Percentiles rank a stretch among this genome's conserved stretches.
Evolutionary conservation across 495 filamentous ascomycete species (phyloP).

Genomic region (Cairneyella variabilis): DNA sequence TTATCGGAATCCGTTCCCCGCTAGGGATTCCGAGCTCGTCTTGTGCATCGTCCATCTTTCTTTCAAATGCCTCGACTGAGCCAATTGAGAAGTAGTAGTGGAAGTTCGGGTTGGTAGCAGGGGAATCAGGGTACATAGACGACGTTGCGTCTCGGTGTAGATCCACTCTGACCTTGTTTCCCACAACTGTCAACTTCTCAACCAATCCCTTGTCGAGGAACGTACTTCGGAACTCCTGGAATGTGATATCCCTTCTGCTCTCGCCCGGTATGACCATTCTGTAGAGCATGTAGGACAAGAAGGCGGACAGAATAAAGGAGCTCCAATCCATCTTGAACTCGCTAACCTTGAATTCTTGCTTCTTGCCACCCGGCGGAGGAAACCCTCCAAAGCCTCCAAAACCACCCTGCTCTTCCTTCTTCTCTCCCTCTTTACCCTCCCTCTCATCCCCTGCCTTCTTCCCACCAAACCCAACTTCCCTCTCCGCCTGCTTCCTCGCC

Average conservation of each 20-base stretch:
- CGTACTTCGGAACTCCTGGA: conserved; percentile 89
- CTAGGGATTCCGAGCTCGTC: conserved; percentile 78
- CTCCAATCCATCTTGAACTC: conserved; percentile 30
- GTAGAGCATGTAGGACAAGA: conserved; percentile 61
- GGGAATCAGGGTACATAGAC: conserved; percentile 77
- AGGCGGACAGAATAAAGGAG: conserved; percentile 38
- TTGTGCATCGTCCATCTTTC: conserved; percentile 81
- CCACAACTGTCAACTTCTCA: conserved; percentile 79
- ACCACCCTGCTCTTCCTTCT: conserved; percentile 20
- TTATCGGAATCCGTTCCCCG: conserved; percentile 83
- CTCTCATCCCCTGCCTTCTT: conserved; percentile 5
- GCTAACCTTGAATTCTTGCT: conserved; percentile 28
- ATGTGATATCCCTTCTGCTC: conserved; percentile 78
- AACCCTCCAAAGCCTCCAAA: no score
- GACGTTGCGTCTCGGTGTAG: conserved; percentile 77
- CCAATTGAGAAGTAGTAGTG: conserved; percentile 95
- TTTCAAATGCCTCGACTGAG: conserved; percentile 89
- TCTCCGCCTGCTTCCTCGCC: conserved; percentile 31
- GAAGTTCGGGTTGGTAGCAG: conserved; percentile 63
- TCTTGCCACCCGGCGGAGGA: conserved; percentile 24
- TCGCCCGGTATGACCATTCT: conserved; percentile 62
- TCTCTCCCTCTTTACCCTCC: conserved; percentile 12
- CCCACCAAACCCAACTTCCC: conserved; percentile 22
- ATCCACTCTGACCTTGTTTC: conserved; percentile 72
- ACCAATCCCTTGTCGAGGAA: conserved; percentile 96